phyloP scores from a whole-genome alignment of 1,284 basidiomycete species.

The Xerocomus cyaneibrunnescens region DNA sequence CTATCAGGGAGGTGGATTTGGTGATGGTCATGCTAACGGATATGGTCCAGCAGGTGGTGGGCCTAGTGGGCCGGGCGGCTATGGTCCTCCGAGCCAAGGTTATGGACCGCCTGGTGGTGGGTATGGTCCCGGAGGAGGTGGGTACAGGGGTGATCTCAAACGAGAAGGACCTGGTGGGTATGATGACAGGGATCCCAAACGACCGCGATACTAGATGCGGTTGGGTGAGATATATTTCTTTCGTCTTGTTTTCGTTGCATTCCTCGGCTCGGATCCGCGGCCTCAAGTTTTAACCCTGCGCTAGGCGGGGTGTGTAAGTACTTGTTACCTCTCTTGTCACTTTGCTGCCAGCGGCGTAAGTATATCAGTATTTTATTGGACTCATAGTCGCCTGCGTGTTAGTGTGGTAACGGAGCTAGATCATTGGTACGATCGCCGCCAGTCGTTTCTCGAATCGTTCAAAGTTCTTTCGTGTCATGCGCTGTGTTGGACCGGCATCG shows the following conservation, averaged over 20 bases:
- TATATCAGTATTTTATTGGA: slow-evolving; percentile 38
- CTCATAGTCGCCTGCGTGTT: slow-evolving; percentile 6
- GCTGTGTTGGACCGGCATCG: background rate
- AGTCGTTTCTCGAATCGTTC: background rate
- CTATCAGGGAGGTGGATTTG: slow-evolving; percentile 62
- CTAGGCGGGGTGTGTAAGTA: slow-evolving; percentile 39
- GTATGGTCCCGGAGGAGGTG: slow-evolving; percentile 45
- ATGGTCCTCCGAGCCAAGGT: slow-evolving; percentile 41
- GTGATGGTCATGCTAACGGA: slow-evolving; percentile 55
- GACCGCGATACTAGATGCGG: slow-evolving; percentile 69
- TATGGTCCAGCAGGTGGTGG: slow-evolving; percentile 47
- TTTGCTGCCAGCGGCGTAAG: slow-evolving; percentile 34
- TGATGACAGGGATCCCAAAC: slow-evolving; percentile 79
- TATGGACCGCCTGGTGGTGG: slow-evolving; percentile 37
- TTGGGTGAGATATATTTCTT: slow-evolving; percentile 36
- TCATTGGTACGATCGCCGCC: slow-evolving; percentile 5
- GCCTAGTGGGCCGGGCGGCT: slow-evolving; percentile 50
- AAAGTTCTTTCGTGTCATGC: background rate
- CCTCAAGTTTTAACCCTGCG: slow-evolving; percentile 33
- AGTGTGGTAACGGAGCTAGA: slow-evolving; percentile 7
- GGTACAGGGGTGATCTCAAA: slow-evolving; percentile 65
- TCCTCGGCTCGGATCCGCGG: slow-evolving; percentile 22
- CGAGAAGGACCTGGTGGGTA: slow-evolving; percentile 67
- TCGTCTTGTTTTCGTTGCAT: slow-evolving; percentile 20
- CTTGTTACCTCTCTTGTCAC: slow-evolving; percentile 28